Evolutionary conservation across 495 filamentous ascomycete species (phyloP), one percentile per base, ranked within the genome.

Genomic region (Xylaria longipes): DNA sequence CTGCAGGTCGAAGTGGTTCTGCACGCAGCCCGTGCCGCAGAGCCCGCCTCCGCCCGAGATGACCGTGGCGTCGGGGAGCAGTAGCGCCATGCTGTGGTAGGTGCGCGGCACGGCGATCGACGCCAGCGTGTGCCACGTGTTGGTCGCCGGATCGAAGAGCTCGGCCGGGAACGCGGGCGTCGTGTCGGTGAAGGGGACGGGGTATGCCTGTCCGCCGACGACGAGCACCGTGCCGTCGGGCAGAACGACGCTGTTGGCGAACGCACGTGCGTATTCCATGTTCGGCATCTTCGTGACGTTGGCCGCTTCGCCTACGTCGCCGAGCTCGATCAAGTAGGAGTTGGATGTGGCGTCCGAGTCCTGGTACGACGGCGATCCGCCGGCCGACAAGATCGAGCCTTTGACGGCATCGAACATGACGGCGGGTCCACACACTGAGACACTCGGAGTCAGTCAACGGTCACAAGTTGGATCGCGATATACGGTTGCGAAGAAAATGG

Each of bases 1-100:
- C 74, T 90, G 86, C 5, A 76, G 84, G 73, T 91, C 88, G 65
- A 83, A 86, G 75, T 91, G 89, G 71, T 91, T 90, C 43, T 81
- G 80, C 2, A 79, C 73, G 76, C 86, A 88, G 69, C 77, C 78
- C 25, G 69, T 64, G 12, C 82, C 84, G 65, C 88, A 88, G 11
- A 90, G 84, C 4, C 88, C 88, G 27, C 89, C 85, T 9, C 89
- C 89, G 43, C 83, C 87, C 39, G 79, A 82, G 39, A 90, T 72
- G 15, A 90, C 85, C 1, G 82, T 87, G 12, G 78, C 89, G 66
- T 91, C 88, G 1, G 83, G 86, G 22, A 91, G 78, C 27, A 91
- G 84, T 6, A 91, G 72, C 0, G 84, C 86, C 9, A 85, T 71
- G 61, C 80, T 86, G 71, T 91, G 89, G 75, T 91, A 91, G n/a